Evolutionary conservation across 75 land plant genomes (phyloP), one percentile per base, ranked within the genome.

Genomic region (Chamaecyparis obtusa): DNA sequence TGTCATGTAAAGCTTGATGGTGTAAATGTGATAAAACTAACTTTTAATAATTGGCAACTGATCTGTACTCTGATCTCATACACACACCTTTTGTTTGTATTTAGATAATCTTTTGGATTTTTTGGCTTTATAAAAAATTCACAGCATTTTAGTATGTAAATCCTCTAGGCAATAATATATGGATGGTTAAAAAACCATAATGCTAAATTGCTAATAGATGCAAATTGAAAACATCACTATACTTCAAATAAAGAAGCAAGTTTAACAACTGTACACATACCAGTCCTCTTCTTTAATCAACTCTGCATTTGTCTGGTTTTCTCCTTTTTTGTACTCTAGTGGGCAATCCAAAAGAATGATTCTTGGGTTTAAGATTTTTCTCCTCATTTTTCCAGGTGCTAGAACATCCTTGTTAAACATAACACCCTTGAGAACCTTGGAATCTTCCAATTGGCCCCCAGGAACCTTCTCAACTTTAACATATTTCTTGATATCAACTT

Each of bases 361-460:
- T 10, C 99, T 90, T 6, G 99, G 99, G 81, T 95, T 96, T 32
- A 95, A 77, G 44, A 97, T 97, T 88, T 87, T 94, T 69, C 99
- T 91, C 86, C 93, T 94, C 99, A 97, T 97, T 89, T 97, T 97
- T 17, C 98, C 97, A 75, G 99, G 99, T 19, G 98, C 94, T 79
- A 97, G 93, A 78, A 96, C 96, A 92, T 97, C 99, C 87, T 97
- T 97, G 91, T 95, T 97, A 82, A 97, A 74, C 99, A 97, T 97
- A 41, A 97, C 99, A 36, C 99, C 99, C 89, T 88, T 95, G 13
- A 97, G 92, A 88, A 97, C 99, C 77, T 88, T 91, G 10, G 98
- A 97, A 85, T 97, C 99, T 87, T 97, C 99, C 69, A 97, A 86
- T 90, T 95, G 97, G 32, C 99, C 99, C 83, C 99, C 99, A 88